phyloP scores from a whole-genome alignment of 345 rosid species.

The Hibiscus tridactylites region DNA sequence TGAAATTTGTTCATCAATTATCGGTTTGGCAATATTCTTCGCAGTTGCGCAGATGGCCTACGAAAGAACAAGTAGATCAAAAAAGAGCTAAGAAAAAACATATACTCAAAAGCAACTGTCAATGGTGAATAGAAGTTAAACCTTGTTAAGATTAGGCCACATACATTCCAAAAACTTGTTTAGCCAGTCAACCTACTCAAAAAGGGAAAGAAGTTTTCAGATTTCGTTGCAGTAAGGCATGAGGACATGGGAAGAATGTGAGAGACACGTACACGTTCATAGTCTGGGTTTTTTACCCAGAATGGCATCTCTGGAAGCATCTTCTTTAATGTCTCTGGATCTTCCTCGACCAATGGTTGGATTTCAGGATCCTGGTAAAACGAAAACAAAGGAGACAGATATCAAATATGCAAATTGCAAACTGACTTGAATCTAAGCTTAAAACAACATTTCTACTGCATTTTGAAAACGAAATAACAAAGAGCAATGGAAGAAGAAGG shows the following conservation, averaged over 20 bases:
- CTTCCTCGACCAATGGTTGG: constrained; percentile 62
- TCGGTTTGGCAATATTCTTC: constrained; percentile 58
- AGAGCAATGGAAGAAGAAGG: background rate
- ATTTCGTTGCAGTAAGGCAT: background rate
- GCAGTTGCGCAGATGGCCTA: constrained; percentile 89
- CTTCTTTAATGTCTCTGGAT: constrained; percentile 56
- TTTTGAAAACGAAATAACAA: background rate
- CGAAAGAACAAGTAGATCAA: background rate
- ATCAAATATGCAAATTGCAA: background rate
- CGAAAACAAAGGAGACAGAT: background rate
- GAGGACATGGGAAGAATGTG: background rate
- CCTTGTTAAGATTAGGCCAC: constrained; percentile 99
- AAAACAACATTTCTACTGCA: background rate
- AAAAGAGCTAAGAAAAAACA: constrained; percentile 2
- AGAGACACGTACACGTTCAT: constrained; percentile 63
- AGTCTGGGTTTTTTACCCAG: constrained; percentile 93
- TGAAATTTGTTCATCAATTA: constrained; percentile 87
- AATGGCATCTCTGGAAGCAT: constrained; percentile 92
- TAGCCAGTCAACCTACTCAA: constrained; percentile 68
- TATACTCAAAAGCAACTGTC: background rate
- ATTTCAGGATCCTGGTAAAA: constrained; percentile 57
- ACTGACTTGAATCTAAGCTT: too few species aligned
- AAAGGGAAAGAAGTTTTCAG: background rate
- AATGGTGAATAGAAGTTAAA: constrained; percentile 17
- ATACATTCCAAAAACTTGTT: constrained; percentile 62